A percentile compares a stretch with the other conserved stretches of the same genome.
Conservation (phyloP, 257 asterid species). For the Nicotiana sylvestris region DNA sequence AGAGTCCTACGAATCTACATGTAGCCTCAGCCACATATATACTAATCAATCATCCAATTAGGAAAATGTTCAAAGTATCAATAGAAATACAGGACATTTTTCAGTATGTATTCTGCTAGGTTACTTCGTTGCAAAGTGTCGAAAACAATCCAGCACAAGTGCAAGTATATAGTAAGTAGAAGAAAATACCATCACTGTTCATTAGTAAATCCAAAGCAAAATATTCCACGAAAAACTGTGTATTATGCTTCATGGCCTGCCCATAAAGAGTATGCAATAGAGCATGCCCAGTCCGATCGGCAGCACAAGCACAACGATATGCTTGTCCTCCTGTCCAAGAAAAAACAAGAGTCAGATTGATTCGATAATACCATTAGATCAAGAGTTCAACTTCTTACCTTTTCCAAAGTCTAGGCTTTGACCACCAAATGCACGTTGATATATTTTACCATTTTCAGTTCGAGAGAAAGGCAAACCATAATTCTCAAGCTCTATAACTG, state of each 20-base stretch:
- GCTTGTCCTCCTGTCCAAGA: conserved; percentile 83
- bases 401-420: conserved; percentile 93
- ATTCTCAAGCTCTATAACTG: conserved; percentile 87
- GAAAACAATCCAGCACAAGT: neutral
- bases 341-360: conserved; percentile 11
- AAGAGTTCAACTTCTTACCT: conserved; percentile 35
- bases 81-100: neutral
- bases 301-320: conserved; percentile 98
- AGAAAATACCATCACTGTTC: conserved; percentile 71
- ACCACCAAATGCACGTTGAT: conserved; percentile 99
- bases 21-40: neutral
- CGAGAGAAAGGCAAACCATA: conserved; percentile 94
- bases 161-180: neutral
- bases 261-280: conserved; percentile 95
- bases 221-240: conserved; percentile 93
- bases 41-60: neutral
- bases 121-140: neutral
- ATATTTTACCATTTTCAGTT: conserved; percentile 94
- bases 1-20: neutral
- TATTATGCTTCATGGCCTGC: conserved; percentile 98
- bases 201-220: conserved; percentile 87
- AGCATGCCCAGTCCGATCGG: conserved; percentile 99
- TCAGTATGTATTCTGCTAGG: neutral
- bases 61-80: neutral
- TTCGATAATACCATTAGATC: neutral